Conservation (phyloP, 306 rosid species). For the Dryas octopetala region DNA sequence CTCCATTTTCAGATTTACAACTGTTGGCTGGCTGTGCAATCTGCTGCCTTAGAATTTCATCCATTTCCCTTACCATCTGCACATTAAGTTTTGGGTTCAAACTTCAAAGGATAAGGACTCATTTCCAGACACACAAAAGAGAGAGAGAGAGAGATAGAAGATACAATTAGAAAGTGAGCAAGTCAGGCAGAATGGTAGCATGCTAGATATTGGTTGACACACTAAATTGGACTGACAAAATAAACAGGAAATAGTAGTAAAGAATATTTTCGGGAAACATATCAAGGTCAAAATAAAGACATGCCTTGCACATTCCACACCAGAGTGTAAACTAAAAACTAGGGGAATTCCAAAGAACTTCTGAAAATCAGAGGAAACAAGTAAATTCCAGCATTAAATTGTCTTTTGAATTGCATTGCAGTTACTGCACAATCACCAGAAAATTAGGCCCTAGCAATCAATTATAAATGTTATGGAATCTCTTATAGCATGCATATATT, state of each 20-base stretch:
- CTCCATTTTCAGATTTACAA: constrained; percentile 60
- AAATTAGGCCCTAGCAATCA: not conserved
- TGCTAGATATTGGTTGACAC: not conserved
- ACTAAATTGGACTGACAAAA: not conserved
- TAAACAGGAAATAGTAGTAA: not conserved
- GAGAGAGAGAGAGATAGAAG: not conserved
- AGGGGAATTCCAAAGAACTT: not conserved
- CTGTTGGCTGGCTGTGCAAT: constrained; percentile 79
- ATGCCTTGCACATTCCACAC: not conserved
- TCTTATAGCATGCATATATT: not conserved
- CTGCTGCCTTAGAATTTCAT: constrained; percentile 71
- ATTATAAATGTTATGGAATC: not conserved
- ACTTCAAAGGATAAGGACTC: not conserved
- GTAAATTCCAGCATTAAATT: not conserved
- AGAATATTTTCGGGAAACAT: not conserved
- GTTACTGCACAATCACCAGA: not conserved
- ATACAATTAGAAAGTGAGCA: not conserved
- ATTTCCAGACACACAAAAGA: not conserved
- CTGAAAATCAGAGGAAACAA: not conserved
- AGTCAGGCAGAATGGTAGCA: not conserved
- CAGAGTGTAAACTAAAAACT: not conserved
- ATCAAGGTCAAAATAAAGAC: not conserved
- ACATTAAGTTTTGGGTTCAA: constrained; percentile 19
- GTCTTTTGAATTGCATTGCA: not conserved
- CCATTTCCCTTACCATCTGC: constrained; percentile 97